These are phyloP conservation scores for Fragosphaeria purpurea DNA, from an alignment of 2,329 filamentous ascomycete genomes.

Conservation along the genomic window DNA sequence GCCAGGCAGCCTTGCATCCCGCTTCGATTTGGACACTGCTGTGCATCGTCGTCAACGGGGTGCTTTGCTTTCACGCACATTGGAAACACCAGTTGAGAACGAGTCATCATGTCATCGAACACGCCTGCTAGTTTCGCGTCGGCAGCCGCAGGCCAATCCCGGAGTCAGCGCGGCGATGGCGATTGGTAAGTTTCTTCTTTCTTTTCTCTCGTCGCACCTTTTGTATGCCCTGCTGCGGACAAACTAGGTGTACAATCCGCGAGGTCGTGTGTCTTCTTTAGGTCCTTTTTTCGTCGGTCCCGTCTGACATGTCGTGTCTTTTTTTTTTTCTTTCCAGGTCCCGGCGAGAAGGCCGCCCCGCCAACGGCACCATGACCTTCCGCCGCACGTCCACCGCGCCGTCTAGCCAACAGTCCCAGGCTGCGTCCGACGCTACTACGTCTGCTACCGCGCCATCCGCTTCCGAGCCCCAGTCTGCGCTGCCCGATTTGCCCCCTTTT, in stretches of 20 bases:
- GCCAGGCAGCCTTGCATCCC: too few relatives aligned
- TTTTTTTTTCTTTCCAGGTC: slow-evolving; percentile 33
- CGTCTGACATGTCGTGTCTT: not conserved
- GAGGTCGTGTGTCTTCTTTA: too few relatives aligned
- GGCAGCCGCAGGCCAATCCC: slow-evolving; percentile 67
- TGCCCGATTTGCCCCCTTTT: slow-evolving; percentile 31
- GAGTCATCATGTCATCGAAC: slow-evolving; percentile 53
- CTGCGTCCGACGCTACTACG: slow-evolving; percentile 9
- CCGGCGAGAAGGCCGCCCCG: slow-evolving; percentile 45
- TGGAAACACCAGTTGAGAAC: too few relatives aligned
- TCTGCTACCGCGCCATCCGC: slow-evolving; percentile 11
- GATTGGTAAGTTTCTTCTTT: slow-evolving; percentile 10
- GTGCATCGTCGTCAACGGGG: too few relatives aligned
- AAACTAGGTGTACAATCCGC: not conserved
- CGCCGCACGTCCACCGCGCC: slow-evolving; percentile 53
- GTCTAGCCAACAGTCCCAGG: slow-evolving; percentile 22
- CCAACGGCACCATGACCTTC: slow-evolving; percentile 55
- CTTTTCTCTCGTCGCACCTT: not conserved
- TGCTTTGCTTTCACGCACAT: too few relatives aligned
- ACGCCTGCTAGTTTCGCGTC: slow-evolving; percentile 77
- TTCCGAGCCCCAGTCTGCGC: slow-evolving; percentile 21
- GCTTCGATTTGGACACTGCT: too few relatives aligned
- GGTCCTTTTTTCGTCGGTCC: too few relatives aligned
- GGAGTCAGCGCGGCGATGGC: slow-evolving; percentile 41
- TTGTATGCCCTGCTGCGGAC: not conserved